These are phyloP conservation scores for Ehretia macrophylla DNA, from an alignment of 257 asterid species.

Conservation along the genomic window DNA sequence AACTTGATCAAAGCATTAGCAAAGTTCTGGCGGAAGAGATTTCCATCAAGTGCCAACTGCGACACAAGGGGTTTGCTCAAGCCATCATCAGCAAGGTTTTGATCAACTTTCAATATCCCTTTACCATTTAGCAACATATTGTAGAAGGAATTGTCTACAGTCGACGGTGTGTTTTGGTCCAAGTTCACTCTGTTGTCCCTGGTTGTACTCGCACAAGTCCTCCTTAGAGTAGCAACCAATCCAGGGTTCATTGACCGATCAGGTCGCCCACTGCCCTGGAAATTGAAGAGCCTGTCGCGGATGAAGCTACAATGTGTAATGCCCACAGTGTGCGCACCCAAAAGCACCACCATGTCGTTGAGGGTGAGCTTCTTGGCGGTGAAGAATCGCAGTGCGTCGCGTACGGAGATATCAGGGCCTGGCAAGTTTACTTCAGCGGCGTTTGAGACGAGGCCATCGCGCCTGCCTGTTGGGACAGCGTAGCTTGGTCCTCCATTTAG, in stretches of 20 bases:
- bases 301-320: constrained; percentile 48
- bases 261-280: constrained; percentile 27
- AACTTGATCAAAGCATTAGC: constrained; percentile 50
- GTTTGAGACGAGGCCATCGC: constrained; percentile 42
- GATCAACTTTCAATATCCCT: constrained; percentile 61
- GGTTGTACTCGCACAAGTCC: constrained; percentile 33
- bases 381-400: constrained; percentile 32
- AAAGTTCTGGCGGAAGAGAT: constrained; percentile 16
- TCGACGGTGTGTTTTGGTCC: constrained; percentile 41
- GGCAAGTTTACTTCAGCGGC: constrained; percentile 50
- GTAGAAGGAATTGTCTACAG: constrained; percentile 49
- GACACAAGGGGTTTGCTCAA: background rate
- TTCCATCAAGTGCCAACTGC: background rate
- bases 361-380: constrained; percentile 31
- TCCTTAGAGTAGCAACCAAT: constrained; percentile 19
- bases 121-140: constrained; percentile 28
- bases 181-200: constrained; percentile 34
- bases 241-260: constrained; percentile 48
- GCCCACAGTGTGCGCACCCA: constrained; percentile 79
- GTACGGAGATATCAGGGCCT: constrained; percentile 36
- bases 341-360: constrained; percentile 54
- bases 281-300: constrained; percentile 50
- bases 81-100: constrained; percentile 33
- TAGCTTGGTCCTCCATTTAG: constrained; percentile 44
- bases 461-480: constrained; percentile 43